These are phyloP conservation scores for Westerdykella sp. DNA, from an alignment of 2,329 filamentous ascomycete genomes.

Conservation along the genomic window DNA sequence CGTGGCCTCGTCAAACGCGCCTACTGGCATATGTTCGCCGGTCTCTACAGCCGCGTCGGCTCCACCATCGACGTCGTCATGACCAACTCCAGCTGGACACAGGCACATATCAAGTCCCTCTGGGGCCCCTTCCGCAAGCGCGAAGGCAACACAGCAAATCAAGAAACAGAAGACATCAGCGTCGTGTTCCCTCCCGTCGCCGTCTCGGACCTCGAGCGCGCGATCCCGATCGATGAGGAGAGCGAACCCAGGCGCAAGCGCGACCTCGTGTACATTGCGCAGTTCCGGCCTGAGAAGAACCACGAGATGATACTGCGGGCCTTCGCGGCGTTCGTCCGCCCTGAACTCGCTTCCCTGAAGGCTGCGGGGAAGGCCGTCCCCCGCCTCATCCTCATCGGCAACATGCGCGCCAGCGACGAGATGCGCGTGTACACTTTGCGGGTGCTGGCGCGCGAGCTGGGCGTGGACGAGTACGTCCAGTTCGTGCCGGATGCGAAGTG, in stretches of 20 bases:
- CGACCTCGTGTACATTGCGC: constrained; percentile 84
- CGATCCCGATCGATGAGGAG: constrained; percentile 62
- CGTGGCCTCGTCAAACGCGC: constrained; percentile 65
- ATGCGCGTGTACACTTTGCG: constrained; percentile 84
- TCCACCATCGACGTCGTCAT: constrained; percentile 86
- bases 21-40: constrained; percentile 85
- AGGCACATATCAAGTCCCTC: constrained; percentile 60
- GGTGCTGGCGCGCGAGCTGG: constrained; percentile 77
- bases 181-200: constrained; percentile 91
- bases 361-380: constrained; percentile 75
- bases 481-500: constrained; percentile 89
- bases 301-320: constrained; percentile 79
- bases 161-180: constrained; percentile 46
- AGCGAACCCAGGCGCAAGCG: constrained; percentile 66
- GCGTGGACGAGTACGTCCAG: constrained; percentile 55
- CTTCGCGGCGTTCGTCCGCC: constrained; percentile 65
- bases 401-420: constrained; percentile 79
- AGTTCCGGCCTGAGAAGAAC: constrained; percentile 97
- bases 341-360: constrained; percentile 41
- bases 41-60: constrained; percentile 75
- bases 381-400: constrained; percentile 78
- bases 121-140: constrained; percentile 55
- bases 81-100: constrained; percentile 96
- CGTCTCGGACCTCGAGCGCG: constrained; percentile 72
- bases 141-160: constrained; percentile 43